Conservation (phyloP, 1,284 basidiomycete genomes). For the Inonotus hispidus region DNA sequence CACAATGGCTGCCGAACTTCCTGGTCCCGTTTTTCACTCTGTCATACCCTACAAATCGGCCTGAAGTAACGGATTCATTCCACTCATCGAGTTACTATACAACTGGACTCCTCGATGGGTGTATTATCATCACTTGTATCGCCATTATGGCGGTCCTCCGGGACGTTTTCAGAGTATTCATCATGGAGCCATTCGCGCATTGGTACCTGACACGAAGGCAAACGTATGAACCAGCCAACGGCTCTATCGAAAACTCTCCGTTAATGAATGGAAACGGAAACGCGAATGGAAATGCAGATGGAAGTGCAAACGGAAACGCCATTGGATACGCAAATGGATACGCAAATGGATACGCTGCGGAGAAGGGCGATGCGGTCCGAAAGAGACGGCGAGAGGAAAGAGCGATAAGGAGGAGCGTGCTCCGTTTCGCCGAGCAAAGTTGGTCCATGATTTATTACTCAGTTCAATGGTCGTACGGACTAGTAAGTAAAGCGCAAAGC, state of each 20-base stretch:
- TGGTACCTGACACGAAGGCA: conserved; percentile 62
- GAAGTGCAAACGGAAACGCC: no score
- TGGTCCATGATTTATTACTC: conserved; percentile 85
- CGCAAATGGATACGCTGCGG: conserved; percentile 22
- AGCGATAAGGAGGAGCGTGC: conserved; percentile 62
- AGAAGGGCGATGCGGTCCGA: conserved; percentile 20
- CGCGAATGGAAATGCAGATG: no score
- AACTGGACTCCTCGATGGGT: conserved; percentile 67
- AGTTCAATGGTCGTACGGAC: conserved; percentile 70
- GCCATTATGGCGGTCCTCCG: conserved; percentile 74
- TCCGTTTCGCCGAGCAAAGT: conserved; percentile 92
- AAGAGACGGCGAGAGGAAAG: conserved; percentile 36
- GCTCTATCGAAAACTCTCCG: conserved; percentile 24
- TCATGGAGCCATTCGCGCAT: conserved; percentile 75
- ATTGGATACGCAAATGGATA: conserved; percentile 23
- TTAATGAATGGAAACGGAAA: conserved; percentile 30
- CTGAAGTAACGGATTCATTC: conserved; percentile 62
- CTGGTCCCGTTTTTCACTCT: conserved; percentile 67
- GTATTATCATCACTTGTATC: conserved; percentile 68
- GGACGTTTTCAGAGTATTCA: conserved; percentile 63
- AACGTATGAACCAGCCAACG: conserved; percentile 23
- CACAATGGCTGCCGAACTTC: conserved; percentile 44
- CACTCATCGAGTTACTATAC: conserved; percentile 59
- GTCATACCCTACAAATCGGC: conserved; percentile 61
- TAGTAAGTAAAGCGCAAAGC: conserved; percentile 53